These are phyloP conservation scores for Ustilago bromivora DNA, from an alignment of 1,284 basidiomycete species.

Conservation along the genomic window DNA sequence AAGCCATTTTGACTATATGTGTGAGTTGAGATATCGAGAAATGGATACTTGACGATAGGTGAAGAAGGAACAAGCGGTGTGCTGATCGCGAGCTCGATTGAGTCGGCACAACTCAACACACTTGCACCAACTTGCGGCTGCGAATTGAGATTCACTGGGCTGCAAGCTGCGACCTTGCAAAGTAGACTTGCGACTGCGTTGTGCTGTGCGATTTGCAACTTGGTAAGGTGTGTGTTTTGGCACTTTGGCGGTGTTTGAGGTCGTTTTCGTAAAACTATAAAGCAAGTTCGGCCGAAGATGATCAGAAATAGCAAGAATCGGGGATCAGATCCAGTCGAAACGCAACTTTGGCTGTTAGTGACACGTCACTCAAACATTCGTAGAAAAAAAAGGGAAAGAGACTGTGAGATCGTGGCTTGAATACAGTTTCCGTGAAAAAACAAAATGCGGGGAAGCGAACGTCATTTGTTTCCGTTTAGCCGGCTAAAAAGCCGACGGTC, in stretches of 20 bases:
- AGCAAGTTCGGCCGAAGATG: not conserved
- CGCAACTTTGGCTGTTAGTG: not conserved
- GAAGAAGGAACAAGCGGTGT: constrained; percentile 16
- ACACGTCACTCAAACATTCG: not conserved
- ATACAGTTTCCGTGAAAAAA: not conserved
- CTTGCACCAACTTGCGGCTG: not conserved
- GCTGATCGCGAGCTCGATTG: constrained; percentile 47
- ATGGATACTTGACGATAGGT: constrained; percentile 48
- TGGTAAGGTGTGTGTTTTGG: not conserved
- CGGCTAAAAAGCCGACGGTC: constrained; percentile 33
- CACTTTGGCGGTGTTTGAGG: too few relatives aligned
- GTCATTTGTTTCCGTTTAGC: constrained; percentile 17
- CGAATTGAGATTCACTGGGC: not conserved
- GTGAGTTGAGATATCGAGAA: constrained; percentile 45
- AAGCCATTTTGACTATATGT: constrained; percentile 54
- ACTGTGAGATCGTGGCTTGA: not conserved
- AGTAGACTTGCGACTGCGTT: not conserved
- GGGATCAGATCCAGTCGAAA: too few relatives aligned
- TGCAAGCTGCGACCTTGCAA: not conserved
- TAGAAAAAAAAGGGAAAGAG: not conserved
- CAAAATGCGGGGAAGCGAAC: constrained; percentile 13
- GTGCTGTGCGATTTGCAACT: not conserved
- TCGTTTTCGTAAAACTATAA: not conserved
- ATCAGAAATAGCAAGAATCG: not conserved
- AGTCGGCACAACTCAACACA: not conserved